A percentile compares a stretch with the other conserved stretches of the same genome.
Evolutionary conservation across 2,329 filamentous ascomycete genomes (phyloP).

Genomic region (Clonostachys rosea): DNA sequence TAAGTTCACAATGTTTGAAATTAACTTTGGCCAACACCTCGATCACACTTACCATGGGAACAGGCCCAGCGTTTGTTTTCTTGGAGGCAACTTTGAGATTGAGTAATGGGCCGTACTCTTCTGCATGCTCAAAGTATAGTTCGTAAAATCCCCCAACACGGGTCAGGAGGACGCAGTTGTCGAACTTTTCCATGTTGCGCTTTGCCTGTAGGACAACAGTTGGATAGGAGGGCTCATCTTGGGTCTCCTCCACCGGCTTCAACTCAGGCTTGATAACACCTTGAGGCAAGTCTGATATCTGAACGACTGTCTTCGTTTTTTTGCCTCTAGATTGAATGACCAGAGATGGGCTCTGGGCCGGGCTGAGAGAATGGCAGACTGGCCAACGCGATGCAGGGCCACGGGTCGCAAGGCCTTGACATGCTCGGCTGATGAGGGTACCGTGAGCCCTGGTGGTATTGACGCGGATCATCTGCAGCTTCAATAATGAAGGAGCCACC

Average conservation of each 20-base stretch:
- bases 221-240: conserved; percentile 60
- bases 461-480: background rate
- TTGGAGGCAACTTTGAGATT: conserved; percentile 83
- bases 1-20: background rate
- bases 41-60: conserved; percentile 68
- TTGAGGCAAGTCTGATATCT: conserved; percentile 53
- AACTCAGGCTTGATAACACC: conserved; percentile 32
- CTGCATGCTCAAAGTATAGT: conserved; percentile 93
- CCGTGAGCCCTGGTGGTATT: background rate
- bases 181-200: conserved; percentile 86
- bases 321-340: conserved; percentile 33
- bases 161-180: conserved; percentile 86
- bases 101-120: conserved; percentile 79
- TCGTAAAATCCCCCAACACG: conserved; percentile 96
- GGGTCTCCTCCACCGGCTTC: conserved; percentile 32
- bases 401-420: background rate
- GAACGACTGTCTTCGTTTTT: conserved; percentile 49
- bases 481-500: background rate
- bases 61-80: conserved; percentile 71
- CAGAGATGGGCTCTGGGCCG: background rate
- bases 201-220: conserved; percentile 84
- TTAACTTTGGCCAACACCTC: background rate
- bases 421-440: background rate
- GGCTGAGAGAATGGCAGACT: background rate
- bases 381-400: background rate